Percentiles rank a stretch among this genome's conserved stretches.
These are phyloP conservation scores for Aspergillus proliferans DNA, from an alignment of 2,329 filamentous ascomycete genomes.

Conservation along the genomic window DNA sequence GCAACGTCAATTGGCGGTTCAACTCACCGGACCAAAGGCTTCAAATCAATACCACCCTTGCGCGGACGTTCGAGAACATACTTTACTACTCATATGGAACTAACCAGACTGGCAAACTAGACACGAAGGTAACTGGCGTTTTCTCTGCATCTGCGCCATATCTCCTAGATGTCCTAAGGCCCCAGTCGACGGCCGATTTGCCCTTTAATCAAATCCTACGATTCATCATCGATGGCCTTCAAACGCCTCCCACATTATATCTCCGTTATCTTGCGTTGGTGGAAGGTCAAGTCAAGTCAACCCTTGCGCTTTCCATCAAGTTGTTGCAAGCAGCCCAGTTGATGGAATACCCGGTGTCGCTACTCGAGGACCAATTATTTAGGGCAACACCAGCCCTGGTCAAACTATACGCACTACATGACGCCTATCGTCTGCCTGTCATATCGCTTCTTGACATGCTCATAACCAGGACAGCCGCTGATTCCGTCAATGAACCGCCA, in stretches of 20 bases:
- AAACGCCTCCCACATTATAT: constrained; percentile 58
- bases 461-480: constrained; percentile 61
- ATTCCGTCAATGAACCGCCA: constrained; percentile 66
- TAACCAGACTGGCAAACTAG: constrained; percentile 51
- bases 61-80: constrained; percentile 64
- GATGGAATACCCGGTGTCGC: constrained; percentile 56
- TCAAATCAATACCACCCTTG: constrained; percentile 61
- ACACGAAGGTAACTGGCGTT: constrained; percentile 52
- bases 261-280: constrained; percentile 50
- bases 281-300: constrained; percentile 57
- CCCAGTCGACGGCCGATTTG: constrained; percentile 61
- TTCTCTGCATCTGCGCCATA: constrained; percentile 69
- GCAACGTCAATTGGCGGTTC: constrained; percentile 80
- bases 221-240: constrained; percentile 59
- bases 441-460: constrained; percentile 67
- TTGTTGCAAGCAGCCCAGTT: constrained; percentile 65
- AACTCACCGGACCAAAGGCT: constrained; percentile 60
- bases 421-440: constrained; percentile 59
- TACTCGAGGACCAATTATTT: constrained; percentile 72
- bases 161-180: constrained; percentile 69
- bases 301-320: constrained; percentile 60
- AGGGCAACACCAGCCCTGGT: constrained; percentile 71
- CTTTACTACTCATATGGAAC: constrained; percentile 69
- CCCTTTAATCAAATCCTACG: constrained; percentile 71
- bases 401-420: constrained; percentile 65